Evolutionary conservation across 1,139 yeast genomes (phyloP).

Genomic region (Pichia sp.): DNA sequence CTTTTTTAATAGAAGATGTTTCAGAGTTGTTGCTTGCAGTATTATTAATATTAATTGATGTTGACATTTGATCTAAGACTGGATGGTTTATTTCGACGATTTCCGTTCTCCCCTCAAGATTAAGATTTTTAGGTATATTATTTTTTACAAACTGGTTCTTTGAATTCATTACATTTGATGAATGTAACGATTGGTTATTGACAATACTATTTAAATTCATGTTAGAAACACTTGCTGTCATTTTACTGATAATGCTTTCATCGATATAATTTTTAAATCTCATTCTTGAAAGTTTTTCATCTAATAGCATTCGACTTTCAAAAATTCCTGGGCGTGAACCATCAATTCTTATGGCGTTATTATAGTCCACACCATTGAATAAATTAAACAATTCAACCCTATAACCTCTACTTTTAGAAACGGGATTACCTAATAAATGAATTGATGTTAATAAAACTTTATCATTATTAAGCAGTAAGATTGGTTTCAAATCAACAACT

Average conservation of each 20-base stretch:
- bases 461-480: slow-evolving; percentile 28
- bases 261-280: slow-evolving; percentile 40
- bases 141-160: not conserved
- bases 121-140: not conserved
- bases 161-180: too few species aligned
- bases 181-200: too few species aligned
- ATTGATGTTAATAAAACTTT: slow-evolving; percentile 22
- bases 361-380: slow-evolving; percentile 46
- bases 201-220: slow-evolving; percentile 26
- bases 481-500: slow-evolving; percentile 33
- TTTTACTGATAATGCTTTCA: slow-evolving; percentile 29
- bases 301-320: slow-evolving; percentile 50
- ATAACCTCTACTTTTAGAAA: slow-evolving; percentile 39
- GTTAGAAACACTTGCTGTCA: slow-evolving; percentile 31
- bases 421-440: slow-evolving; percentile 38
- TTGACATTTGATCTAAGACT: slow-evolving; percentile 14
- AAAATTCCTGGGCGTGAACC: slow-evolving; percentile 62
- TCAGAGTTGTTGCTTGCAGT: not conserved
- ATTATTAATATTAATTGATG: slow-evolving; percentile 4
- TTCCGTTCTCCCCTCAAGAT: too few species aligned
- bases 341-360: slow-evolving; percentile 46
- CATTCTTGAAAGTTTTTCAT: slow-evolving; percentile 42
- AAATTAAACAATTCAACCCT: slow-evolving; percentile 49
- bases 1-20: not conserved
- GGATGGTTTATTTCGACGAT: slow-evolving; percentile 3